Evolutionary conservation across 1,284 basidiomycete genomes (phyloP).

Genomic region (Ustilago loliicola): DNA sequence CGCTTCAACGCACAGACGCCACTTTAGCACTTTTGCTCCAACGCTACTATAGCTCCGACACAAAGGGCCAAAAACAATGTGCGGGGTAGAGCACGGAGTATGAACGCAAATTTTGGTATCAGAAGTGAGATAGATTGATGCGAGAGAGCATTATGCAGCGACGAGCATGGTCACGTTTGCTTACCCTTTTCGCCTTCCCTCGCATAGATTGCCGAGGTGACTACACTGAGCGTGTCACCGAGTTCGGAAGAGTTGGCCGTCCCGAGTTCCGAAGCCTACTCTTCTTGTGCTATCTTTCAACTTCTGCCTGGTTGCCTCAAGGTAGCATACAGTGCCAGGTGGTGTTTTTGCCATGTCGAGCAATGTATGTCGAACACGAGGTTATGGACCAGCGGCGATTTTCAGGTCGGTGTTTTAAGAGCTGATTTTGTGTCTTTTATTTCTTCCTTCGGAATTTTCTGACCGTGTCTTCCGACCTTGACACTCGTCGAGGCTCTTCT

Average conservation of each 20-base stretch:
- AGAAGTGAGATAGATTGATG: constrained; percentile 1
- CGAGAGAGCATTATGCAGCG: neutral
- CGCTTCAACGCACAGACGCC: neutral
- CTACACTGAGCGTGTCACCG: constrained; percentile 11
- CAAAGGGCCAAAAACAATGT: neutral
- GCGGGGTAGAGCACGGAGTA: neutral
- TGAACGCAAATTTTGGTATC: constrained; percentile 1
- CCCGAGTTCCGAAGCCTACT: constrained; percentile 1
- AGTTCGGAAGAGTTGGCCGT: neutral
- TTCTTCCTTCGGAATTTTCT: neutral
- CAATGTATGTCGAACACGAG: neutral
- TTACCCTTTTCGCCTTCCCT: neutral
- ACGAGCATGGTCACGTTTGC: constrained; percentile 9
- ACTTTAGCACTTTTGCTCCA: neutral
- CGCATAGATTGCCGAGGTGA: constrained; percentile 22
- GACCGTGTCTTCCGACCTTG: neutral
- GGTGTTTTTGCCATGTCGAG: neutral
- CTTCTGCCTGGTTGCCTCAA: neutral
- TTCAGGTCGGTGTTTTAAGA: neutral
- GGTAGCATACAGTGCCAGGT: neutral
- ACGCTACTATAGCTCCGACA: neutral
- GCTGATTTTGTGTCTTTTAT: neutral
- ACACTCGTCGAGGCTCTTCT: neutral
- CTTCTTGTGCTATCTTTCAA: neutral
- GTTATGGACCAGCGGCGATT: neutral